phyloP scores from a whole-genome alignment of 2,329 filamentous ascomycete genomes.

The Talaromyces sp. region DNA sequence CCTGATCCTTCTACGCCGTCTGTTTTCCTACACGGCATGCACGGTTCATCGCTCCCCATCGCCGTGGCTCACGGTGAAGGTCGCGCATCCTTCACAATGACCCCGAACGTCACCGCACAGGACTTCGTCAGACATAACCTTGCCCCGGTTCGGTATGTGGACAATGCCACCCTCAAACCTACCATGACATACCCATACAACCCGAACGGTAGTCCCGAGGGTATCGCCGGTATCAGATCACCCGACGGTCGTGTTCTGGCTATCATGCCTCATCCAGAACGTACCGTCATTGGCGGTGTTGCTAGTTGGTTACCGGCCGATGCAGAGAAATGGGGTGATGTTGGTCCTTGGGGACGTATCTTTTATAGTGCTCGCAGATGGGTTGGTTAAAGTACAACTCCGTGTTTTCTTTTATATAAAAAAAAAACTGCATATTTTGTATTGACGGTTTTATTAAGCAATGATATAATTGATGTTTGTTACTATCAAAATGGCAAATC shows the following conservation, averaged over 20 bases:
- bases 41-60: conserved; percentile 74
- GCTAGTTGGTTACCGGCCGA: conserved; percentile 68
- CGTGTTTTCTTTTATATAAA: not conserved
- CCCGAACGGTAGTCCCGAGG: conserved; percentile 76
- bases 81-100: conserved; percentile 63
- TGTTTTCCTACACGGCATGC: conserved; percentile 91
- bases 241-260: conserved; percentile 75
- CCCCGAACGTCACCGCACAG: conserved; percentile 40
- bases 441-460: not conserved
- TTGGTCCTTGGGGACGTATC: conserved; percentile 78
- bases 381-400: conserved; percentile 55
- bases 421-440: not conserved
- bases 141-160: conserved; percentile 75
- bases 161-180: conserved; percentile 65
- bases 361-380: conserved; percentile 84
- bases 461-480: not conserved
- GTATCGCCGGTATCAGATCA: conserved; percentile 74
- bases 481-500: not conserved
- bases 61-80: conserved; percentile 90
- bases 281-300: conserved; percentile 76
- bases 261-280: conserved; percentile 90
- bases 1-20: conserved; percentile 52
- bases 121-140: conserved; percentile 61
- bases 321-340: conserved; percentile 66
- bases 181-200: conserved; percentile 86